phyloP scores from a whole-genome alignment of 768 basidiomycete genomes.

The Boletus sp. region DNA sequence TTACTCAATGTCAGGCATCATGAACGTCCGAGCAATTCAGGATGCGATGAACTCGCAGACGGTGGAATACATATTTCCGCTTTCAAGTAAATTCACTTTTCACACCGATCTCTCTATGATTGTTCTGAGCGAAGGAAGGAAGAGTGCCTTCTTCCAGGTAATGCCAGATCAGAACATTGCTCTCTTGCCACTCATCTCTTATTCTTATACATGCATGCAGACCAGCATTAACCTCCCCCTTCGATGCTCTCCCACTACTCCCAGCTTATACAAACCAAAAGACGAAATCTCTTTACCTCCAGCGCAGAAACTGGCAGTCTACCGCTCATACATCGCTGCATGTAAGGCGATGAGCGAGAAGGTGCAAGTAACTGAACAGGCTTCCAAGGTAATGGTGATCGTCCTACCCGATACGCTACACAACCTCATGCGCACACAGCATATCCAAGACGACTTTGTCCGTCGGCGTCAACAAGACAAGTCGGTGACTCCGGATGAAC shows the following conservation, averaged over 20 bases:
- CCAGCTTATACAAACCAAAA: constrained; percentile 48
- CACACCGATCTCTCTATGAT: constrained; percentile 71
- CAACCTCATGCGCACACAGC: constrained; percentile 37
- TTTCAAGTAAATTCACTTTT: constrained; percentile 63
- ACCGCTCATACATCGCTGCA: constrained; percentile 58
- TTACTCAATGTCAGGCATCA: constrained; percentile 44
- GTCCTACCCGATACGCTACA: not conserved
- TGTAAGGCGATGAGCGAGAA: constrained; percentile 50
- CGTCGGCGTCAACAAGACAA: constrained; percentile 38
- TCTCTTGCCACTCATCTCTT: not conserved
- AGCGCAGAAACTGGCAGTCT: constrained; percentile 47
- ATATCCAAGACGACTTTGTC: constrained; percentile 78
- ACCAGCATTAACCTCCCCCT: constrained; percentile 59
- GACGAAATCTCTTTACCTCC: constrained; percentile 47
- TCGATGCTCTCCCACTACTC: constrained; percentile 28
- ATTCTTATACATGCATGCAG: constrained; percentile 34
- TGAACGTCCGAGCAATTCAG: constrained; percentile 63
- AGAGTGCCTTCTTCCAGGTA: constrained; percentile 75
- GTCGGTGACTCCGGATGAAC: constrained; percentile 52
- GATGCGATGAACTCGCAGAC: constrained; percentile 63
- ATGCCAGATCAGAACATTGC: not conserved
- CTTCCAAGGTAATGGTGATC: constrained; percentile 52
- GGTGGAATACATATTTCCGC: constrained; percentile 75
- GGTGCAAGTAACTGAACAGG: constrained; percentile 49
- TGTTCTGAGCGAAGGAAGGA: constrained; percentile 58